Conservation (phyloP, 208 protist genomes). For the Trypanosomatidae sp. region DNA sequence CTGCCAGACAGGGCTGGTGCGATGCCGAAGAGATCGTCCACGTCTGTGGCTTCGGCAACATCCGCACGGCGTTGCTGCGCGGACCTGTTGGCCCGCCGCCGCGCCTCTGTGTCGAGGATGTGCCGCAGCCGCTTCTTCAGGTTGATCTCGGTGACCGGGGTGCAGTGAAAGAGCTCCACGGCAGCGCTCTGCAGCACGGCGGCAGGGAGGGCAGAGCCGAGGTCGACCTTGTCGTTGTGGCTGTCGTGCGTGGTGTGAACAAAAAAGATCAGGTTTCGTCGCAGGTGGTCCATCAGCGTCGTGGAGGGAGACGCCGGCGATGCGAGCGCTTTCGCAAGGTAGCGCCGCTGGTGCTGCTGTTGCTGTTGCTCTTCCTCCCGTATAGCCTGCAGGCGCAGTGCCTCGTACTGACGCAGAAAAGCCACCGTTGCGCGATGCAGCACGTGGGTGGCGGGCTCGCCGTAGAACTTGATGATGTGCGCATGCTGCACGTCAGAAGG, state of each 20-base stretch:
- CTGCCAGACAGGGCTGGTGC: too few species aligned
- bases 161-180: slow-evolving; percentile 74
- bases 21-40: too few species aligned
- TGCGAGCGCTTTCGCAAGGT: background rate
- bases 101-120: slow-evolving; percentile 31
- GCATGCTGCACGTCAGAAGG: slow-evolving; percentile 2
- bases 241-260: slow-evolving; percentile 85
- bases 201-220: slow-evolving; percentile 38
- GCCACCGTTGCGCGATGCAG: slow-evolving; percentile 42
- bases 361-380: slow-evolving; percentile 8
- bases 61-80: too few species aligned
- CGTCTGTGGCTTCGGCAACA: too few species aligned
- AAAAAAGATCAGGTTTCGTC: slow-evolving; percentile 63
- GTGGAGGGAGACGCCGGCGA: background rate
- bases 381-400: slow-evolving; percentile 4
- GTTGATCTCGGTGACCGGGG: slow-evolving; percentile 65
- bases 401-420: slow-evolving; percentile 68
- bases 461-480: slow-evolving; percentile 71
- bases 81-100: background rate
- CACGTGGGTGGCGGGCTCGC: slow-evolving; percentile 44
- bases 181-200: slow-evolving; percentile 41
- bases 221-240: slow-evolving; percentile 77
- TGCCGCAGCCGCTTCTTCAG: slow-evolving; percentile 49
- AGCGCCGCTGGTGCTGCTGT: too few species aligned
- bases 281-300: slow-evolving; percentile 23